Conservation (phyloP, 2,329 filamentous ascomycete genomes). For the Cercospora citrullina region DNA sequence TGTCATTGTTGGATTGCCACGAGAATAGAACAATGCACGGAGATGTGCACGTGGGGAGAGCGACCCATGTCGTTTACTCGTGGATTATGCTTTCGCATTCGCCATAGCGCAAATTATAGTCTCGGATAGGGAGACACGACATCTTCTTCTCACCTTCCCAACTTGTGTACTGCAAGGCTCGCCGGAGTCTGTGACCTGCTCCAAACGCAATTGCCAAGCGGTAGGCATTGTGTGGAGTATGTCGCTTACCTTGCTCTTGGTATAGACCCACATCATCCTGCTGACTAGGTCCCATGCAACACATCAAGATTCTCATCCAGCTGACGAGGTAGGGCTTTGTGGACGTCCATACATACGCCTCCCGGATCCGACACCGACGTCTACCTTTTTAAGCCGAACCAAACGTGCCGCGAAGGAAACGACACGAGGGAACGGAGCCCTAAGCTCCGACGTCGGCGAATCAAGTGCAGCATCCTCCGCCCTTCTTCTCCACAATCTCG, state of each 20-base stretch:
- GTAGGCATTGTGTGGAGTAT: background rate
- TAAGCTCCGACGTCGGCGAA: background rate
- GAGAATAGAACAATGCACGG: no score
- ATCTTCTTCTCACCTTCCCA: background rate
- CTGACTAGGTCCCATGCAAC: background rate
- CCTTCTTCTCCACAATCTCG: slow-evolving; percentile 6
- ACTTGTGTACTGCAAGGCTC: background rate
- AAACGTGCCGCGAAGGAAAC: background rate
- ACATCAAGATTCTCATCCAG: background rate
- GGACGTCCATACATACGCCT: background rate
- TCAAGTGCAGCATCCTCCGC: background rate
- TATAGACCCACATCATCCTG: background rate
- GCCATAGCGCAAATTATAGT: background rate
- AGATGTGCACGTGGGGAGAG: no score
- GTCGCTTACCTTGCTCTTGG: background rate
- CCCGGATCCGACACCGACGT: background rate
- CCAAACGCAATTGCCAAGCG: background rate
- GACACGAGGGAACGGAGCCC: background rate
- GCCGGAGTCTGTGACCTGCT: background rate
- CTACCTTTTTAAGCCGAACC: background rate
- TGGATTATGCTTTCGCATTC: background rate
- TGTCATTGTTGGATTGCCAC: no score
- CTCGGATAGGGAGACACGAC: background rate
- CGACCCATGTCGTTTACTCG: no score
- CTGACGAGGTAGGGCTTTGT: background rate